These are phyloP conservation scores for Tetraselmis striata DNA, from an alignment of 139 green algal genomes.

Conservation along the genomic window DNA sequence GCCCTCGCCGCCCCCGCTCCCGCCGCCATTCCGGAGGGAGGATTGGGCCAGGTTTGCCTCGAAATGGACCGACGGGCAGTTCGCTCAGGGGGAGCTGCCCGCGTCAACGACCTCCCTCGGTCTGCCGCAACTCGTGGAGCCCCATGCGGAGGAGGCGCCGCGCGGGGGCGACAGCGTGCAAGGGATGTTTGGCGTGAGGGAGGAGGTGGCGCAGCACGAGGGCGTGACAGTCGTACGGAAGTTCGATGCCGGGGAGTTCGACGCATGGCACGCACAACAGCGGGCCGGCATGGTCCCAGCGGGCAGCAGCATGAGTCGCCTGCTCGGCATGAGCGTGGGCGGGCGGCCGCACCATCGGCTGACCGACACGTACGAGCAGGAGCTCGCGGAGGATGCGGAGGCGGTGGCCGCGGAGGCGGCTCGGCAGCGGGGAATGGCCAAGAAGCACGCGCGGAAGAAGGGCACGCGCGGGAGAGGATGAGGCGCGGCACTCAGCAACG, in stretches of 20 bases:
- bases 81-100: no score
- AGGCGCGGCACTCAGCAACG: no score
- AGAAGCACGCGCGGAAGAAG: neutral
- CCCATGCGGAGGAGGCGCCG: no score
- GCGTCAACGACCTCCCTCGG: no score
- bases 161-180: no score
- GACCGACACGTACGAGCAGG: neutral
- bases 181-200: no score
- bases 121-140: no score
- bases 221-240: neutral
- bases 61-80: neutral
- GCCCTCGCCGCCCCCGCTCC: neutral
- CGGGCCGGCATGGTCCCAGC: no score
- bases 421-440: neutral
- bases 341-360: neutral
- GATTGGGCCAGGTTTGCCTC: neutral
- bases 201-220: neutral
- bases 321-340: neutral
- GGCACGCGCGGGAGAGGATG: no score
- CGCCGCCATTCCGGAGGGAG: neutral
- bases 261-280: neutral
- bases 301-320: neutral
- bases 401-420: neutral
- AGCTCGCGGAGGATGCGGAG: neutral
- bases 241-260: neutral